Base-by-base conservation (phyloP, 805 yeast species). In the Wickerhamomyces subpelliculosus region DNA sequence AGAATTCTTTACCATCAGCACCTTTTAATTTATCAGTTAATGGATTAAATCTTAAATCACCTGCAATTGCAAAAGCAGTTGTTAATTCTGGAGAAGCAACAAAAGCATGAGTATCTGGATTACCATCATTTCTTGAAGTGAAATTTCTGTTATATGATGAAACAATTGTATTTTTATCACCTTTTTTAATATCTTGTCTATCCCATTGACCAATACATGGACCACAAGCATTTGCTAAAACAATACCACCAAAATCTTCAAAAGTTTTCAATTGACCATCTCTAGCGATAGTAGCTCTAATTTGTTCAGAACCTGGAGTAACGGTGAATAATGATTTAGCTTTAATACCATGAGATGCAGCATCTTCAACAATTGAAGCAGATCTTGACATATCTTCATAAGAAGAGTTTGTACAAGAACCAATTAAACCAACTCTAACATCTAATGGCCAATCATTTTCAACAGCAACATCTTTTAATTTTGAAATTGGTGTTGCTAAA, bases 161-260 rank as follows among this genome's bases (percentile, higher is more conserved):
- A 57, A 90, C 90, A 66, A 90, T 90, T 55, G 97, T 90, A 77
- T 90, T 90, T 70, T 86, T 84, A 66, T 85, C 95, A 62, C 89
- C 93, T 75, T 85, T 87, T 73, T 85, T 80, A 64, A 86, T 78
- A 63, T 85, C 89, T 58, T 74, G 84, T 69, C 97, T 84, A 65
- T 89, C 96, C 97, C 97, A 90, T 74, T 90, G 97, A 59, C 97
- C 97, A 61, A 89, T 89, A 77, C 97, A 89, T 61, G 97, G 97
- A 59, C 97, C 97, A 75, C 97, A 90, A 42, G 97, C 97, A 62
- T 90, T 90, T 45, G 97, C 97, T 60, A 90, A 72, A 39, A 90
- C 97, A 44, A 82, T 75, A 62, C 95, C 97, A 53, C 97, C 97
- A 55, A 83, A 84, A 57, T 86, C 87, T 60, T 81, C 79, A 67